A percentile compares a stretch with the other conserved stretches of the same genome.
Evolutionary conservation across 2,329 filamentous ascomycete species (phyloP).

Genomic region (Rugonectria rugulosa): DNA sequence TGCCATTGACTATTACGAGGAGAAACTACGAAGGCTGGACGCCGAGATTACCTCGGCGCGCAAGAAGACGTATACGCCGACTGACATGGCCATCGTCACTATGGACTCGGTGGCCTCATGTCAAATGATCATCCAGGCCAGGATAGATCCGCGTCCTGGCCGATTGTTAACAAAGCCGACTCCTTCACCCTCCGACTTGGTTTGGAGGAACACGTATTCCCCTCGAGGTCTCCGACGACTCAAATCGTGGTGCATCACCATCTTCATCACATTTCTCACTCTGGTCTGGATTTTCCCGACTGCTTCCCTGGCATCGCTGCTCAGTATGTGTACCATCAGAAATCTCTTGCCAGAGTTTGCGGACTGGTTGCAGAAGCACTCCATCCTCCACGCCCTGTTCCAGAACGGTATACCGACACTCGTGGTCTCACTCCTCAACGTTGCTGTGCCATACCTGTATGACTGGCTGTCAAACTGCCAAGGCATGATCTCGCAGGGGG

Average conservation of each 20-base stretch:
- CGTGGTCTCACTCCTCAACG: slow-evolving; percentile 84
- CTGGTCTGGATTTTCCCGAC: slow-evolving; percentile 89
- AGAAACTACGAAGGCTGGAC: slow-evolving; percentile 81
- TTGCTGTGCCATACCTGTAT: slow-evolving; percentile 92
- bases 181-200: slow-evolving; percentile 88
- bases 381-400: slow-evolving; percentile 77
- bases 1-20: slow-evolving; percentile 93
- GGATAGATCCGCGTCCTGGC: slow-evolving; percentile 88
- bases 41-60: slow-evolving; percentile 75
- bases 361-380: slow-evolving; percentile 70
- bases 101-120: slow-evolving; percentile 94
- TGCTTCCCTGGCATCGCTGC: slow-evolving; percentile 76
- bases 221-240: slow-evolving; percentile 76
- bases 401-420: slow-evolving; percentile 89
- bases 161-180: slow-evolving; percentile 85
- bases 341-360: slow-evolving; percentile 76
- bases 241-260: slow-evolving; percentile 83
- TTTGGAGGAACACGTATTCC: slow-evolving; percentile 94
- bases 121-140: slow-evolving; percentile 96
- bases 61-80: slow-evolving; percentile 77
- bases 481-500: slow-evolving; percentile 93
- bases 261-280: slow-evolving; percentile 82
- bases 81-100: slow-evolving; percentile 90
- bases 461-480: slow-evolving; percentile 91
- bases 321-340: slow-evolving; percentile 83